Conservation (phyloP, 495 filamentous ascomycete genomes). For the Pyrenopolyporus hunteri region DNA sequence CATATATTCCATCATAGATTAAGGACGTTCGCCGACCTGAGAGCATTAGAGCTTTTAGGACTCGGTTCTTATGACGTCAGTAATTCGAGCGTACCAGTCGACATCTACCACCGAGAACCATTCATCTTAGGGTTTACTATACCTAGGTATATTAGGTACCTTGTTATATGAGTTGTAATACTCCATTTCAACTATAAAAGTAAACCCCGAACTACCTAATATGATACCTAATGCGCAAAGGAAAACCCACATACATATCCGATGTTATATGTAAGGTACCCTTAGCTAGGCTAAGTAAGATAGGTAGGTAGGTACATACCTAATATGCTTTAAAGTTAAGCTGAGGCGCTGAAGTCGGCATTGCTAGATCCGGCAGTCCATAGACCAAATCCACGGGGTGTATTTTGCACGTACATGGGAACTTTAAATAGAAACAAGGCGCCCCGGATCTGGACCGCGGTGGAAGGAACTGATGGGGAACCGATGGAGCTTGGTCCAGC, state of each 20-base stretch:
- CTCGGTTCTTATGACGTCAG: constrained; percentile 23
- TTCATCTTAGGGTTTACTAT: too few relatives aligned
- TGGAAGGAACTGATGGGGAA: neutral
- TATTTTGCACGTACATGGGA: neutral
- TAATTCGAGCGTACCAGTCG: too few relatives aligned
- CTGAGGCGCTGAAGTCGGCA: neutral
- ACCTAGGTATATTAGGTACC: too few relatives aligned
- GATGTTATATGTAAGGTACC: too few relatives aligned
- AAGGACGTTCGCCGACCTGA: too few relatives aligned
- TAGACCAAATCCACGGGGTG: constrained; percentile 8
- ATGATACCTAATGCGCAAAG: too few relatives aligned
- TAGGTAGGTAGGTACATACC: neutral
- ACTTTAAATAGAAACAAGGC: constrained; percentile 25
- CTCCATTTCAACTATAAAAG: too few relatives aligned
- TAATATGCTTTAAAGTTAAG: too few relatives aligned
- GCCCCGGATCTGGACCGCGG: constrained; percentile 4
- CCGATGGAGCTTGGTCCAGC: neutral
- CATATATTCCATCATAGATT: constrained; percentile 28
- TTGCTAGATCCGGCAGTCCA: constrained; percentile 1
- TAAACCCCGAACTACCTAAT: too few relatives aligned
- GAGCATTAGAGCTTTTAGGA: neutral
- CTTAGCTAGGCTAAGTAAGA: neutral
- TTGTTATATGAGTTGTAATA: too few relatives aligned
- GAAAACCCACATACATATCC: too few relatives aligned
- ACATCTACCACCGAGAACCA: too few relatives aligned